These are phyloP conservation scores for Penicillium tannophilum DNA, from an alignment of 495 filamentous ascomycete genomes.

Conservation along the genomic window DNA sequence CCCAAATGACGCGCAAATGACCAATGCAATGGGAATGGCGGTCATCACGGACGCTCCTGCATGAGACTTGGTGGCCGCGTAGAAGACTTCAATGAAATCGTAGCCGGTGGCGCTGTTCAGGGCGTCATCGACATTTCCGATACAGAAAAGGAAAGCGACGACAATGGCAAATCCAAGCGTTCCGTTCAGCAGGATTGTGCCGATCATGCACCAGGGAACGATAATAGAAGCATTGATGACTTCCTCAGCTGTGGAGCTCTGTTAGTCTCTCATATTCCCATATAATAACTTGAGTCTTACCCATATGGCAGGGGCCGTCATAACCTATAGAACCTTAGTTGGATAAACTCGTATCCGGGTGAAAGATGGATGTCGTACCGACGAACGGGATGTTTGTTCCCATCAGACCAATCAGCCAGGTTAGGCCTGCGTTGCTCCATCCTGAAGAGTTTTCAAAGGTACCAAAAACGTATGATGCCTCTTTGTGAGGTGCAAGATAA, in stretches of 20 bases:
- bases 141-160: conserved; percentile 44
- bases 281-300: not conserved
- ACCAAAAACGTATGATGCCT: conserved; percentile 44
- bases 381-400: conserved; percentile 17
- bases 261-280: not conserved
- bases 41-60: conserved; percentile 48
- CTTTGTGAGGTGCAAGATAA: conserved; percentile 37
- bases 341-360: not conserved
- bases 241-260: conserved; percentile 40
- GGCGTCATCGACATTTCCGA: conserved; percentile 40
- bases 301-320: conserved; percentile 1
- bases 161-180: conserved; percentile 45
- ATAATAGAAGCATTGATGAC: conserved; percentile 44
- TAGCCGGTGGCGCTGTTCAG: conserved; percentile 44
- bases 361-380: conserved; percentile 10
- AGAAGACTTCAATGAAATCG: conserved; percentile 56
- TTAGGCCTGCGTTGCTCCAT: conserved; percentile 36
- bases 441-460: conserved; percentile 41
- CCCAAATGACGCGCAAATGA: conserved; percentile 48
- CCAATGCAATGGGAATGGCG: conserved; percentile 39
- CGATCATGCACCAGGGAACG: conserved; percentile 44
- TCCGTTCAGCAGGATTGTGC: conserved; percentile 43
- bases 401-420: conserved; percentile 37
- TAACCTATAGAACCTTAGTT: not conserved
- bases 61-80: conserved; percentile 48